These are phyloP conservation scores for Tetrapisispora nanseiensis DNA, from an alignment of 805 yeast species.

Conservation along the genomic window DNA sequence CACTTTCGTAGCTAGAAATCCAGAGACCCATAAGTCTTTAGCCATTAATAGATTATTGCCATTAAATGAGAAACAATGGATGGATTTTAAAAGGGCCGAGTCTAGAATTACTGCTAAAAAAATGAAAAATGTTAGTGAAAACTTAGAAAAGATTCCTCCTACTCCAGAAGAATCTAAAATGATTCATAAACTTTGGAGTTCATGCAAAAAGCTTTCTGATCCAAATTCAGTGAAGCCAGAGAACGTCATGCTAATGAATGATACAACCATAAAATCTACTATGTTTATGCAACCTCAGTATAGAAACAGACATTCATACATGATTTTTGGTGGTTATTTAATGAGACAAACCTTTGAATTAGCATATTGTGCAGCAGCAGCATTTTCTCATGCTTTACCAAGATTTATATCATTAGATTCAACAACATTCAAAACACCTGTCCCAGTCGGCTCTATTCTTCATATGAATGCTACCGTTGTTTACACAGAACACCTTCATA, in stretches of 20 bases:
- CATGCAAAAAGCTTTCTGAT: slow-evolving; percentile 32
- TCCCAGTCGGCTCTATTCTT: slow-evolving; percentile 87
- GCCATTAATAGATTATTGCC: slow-evolving; percentile 79
- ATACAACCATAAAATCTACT: slow-evolving; percentile 63
- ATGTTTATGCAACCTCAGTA: slow-evolving; percentile 94
- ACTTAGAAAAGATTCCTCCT: slow-evolving; percentile 56
- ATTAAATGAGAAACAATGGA: slow-evolving; percentile 63
- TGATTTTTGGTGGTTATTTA: slow-evolving; percentile 92
- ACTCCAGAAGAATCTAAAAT: slow-evolving; percentile 63
- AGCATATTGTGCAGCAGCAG: slow-evolving; percentile 88
- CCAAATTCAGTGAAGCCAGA: slow-evolving; percentile 33
- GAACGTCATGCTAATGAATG: slow-evolving; percentile 55
- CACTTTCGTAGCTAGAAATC: slow-evolving; percentile 93
- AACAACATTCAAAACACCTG: slow-evolving; percentile 87
- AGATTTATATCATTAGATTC: slow-evolving; percentile 84
- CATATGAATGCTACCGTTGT: slow-evolving; percentile 75
- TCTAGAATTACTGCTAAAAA: slow-evolving; percentile 82
- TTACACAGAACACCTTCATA: slow-evolving; percentile 71
- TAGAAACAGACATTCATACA: slow-evolving; percentile 86
- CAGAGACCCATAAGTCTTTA: slow-evolving; percentile 81
- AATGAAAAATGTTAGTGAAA: slow-evolving; percentile 56
- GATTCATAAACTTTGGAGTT: slow-evolving; percentile 70
- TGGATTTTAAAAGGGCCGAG: slow-evolving; percentile 81
- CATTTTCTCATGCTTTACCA: slow-evolving; percentile 77
- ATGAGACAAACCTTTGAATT: slow-evolving; percentile 88